Percentiles rank a stretch among this genome's conserved stretches.
Conservation (phyloP, 768 basidiomycete genomes). For the Peribolospora baueri region DNA sequence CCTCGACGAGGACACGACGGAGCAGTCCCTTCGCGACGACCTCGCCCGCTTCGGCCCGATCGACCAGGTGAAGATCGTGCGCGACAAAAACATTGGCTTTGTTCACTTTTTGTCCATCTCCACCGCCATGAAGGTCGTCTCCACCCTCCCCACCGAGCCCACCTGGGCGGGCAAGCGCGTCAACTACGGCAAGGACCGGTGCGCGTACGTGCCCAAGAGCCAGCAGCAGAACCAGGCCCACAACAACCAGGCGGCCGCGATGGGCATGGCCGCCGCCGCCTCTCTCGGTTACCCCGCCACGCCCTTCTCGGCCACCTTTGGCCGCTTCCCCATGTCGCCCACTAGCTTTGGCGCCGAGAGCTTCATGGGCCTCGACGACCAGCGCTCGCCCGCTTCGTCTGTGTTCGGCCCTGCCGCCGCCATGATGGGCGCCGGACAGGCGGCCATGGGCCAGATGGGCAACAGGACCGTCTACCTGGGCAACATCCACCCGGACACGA, state of each 20-base stretch:
- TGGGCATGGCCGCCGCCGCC: slow-evolving; percentile 18
- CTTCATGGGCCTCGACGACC: neutral
- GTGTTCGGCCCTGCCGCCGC: neutral
- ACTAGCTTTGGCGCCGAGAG: slow-evolving; percentile 15
- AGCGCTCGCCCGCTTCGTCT: too few relatives aligned
- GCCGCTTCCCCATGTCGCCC: slow-evolving; percentile 9
- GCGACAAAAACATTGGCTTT: slow-evolving; percentile 98
- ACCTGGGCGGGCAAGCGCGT: slow-evolving; percentile 89
- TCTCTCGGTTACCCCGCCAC: slow-evolving; percentile 13
- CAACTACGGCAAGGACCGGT: slow-evolving; percentile 96
- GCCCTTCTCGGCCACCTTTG: slow-evolving; percentile 12
- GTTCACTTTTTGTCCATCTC: slow-evolving; percentile 93
- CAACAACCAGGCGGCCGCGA: slow-evolving; percentile 20
- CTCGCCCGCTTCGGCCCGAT: slow-evolving; percentile 79
- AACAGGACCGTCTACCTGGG: slow-evolving; percentile 91
- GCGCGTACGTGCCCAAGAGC: slow-evolving; percentile 82
- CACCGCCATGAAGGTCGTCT: slow-evolving; percentile 89
- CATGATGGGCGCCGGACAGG: slow-evolving; percentile 2
- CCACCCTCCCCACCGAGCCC: slow-evolving; percentile 70
- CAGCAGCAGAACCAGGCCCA: slow-evolving; percentile 38
- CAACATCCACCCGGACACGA: slow-evolving; percentile 89
- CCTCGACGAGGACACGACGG: slow-evolving; percentile 66
- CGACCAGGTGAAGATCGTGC: slow-evolving; percentile 97
- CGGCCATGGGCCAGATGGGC: slow-evolving; percentile 21
- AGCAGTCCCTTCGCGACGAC: slow-evolving; percentile 77